Evolutionary conservation across 495 filamentous ascomycete genomes (phyloP), one percentile per base, ranked within the genome.

Genomic region (Neurospora sp.): DNA sequence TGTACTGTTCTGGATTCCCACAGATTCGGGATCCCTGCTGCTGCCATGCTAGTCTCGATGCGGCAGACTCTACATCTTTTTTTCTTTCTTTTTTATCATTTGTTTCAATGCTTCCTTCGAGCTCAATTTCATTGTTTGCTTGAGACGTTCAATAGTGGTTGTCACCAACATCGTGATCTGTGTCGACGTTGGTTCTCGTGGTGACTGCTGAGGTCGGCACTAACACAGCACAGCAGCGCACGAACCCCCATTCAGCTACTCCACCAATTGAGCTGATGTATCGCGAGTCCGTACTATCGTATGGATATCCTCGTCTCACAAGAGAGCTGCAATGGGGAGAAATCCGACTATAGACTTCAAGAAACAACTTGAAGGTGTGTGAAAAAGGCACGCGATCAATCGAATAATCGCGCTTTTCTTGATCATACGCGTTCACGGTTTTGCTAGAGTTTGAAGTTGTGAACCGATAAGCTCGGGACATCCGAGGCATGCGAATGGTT

Each of bases 121-220:
- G 0, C 7, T 20, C n/a, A 20, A 48, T 20, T 18, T 4, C 44
- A 20, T 48, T 48, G 44, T 48, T 20, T 10, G 44, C 2, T 48
- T 48, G n/a, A 20, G 0, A 0, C 0, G 4, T 54, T 23, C 10
- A 23, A 18, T 0, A 5, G 14, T 0, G 0, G 0, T 2, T 27
- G 9, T 11, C 46, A 27, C 46, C 44, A 23, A 18, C 18, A n/a
- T 18, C 16, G 18, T 39, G 39, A 39, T 9, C 18, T 16, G 4
- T 6, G 5, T 46, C 42, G 16, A 46, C 14, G 18, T 20, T 46
- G 44, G 7, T 18, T 44, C 5, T 4, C 11, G 10, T 41, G 39
- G 2, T 41, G 12, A 44, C 42, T 44, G 42, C 42, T 48, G 44
- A 48, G 7, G 20, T 20, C 46, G 46, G 10, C 46, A 54, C 46